Percentiles rank a stretch among this genome's conserved stretches.
phyloP scores from a whole-genome alignment of 2,329 filamentous ascomycete species.

The Xylariaceae sp. region DNA sequence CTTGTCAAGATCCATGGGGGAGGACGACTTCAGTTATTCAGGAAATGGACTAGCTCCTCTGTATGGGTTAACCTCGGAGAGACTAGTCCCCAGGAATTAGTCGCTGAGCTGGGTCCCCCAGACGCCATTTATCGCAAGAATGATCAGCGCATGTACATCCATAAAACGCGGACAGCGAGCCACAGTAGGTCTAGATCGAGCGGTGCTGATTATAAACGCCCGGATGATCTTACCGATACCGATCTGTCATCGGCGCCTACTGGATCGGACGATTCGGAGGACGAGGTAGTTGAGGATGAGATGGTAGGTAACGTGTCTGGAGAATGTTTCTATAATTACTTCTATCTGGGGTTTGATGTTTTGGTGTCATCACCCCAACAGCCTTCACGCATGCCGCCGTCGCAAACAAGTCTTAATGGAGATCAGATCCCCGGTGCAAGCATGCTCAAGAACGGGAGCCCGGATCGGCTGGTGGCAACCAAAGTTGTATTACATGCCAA shows the following conservation, averaged over 20 bases:
- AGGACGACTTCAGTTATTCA: conserved; percentile 78
- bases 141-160: conserved; percentile 87
- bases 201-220: conserved; percentile 51
- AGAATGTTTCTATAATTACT: conserved; percentile 97
- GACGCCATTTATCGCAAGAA: conserved; percentile 94
- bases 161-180: conserved; percentile 66
- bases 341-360: conserved; percentile 92
- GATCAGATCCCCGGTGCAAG: conserved; percentile 39
- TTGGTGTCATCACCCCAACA: conserved; percentile 79
- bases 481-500: conserved; percentile 96
- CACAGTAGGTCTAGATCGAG: conserved; percentile 57
- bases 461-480: conserved; percentile 79
- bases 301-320: conserved; percentile 61
- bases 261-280: conserved; percentile 72
- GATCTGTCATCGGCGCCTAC: conserved; percentile 78
- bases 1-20: conserved; percentile 78
- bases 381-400: conserved; percentile 69
- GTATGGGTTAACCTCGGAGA: conserved; percentile 80
- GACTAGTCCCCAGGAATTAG: conserved; percentile 89
- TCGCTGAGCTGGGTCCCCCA: conserved; percentile 89
- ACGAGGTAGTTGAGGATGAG: conserved; percentile 64
- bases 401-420: conserved; percentile 42
- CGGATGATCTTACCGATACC: conserved; percentile 71
- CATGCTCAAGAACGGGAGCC: conserved; percentile 50
- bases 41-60: conserved; percentile 70